phyloP scores from a whole-genome alignment of 2,329 filamentous ascomycete genomes.

The Paracoccidioides brasiliensis region DNA sequence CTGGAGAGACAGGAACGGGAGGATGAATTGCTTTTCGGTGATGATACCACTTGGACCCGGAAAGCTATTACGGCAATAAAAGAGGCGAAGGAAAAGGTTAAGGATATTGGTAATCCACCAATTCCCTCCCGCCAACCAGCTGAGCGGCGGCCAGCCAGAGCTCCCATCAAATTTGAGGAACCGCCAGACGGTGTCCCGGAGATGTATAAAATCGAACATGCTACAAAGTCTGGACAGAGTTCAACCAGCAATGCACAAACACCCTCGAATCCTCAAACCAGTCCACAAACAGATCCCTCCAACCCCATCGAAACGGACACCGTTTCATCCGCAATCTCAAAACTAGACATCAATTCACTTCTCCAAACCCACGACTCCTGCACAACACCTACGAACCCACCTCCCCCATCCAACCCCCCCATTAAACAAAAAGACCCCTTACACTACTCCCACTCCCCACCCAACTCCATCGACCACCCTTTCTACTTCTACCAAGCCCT shows the following conservation, averaged over 20 bases:
- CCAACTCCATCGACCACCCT: conserved; percentile 36
- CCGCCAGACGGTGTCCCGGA: conserved; percentile 35
- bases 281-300: background rate
- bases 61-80: conserved; percentile 66
- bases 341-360: conserved; percentile 4
- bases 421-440: conserved; percentile 17
- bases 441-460: conserved; percentile 18
- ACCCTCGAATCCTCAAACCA: conserved; percentile 6
- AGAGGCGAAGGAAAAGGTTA: conserved; percentile 62
- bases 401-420: conserved; percentile 4
- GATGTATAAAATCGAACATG: conserved; percentile 40
- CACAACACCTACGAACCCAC: background rate
- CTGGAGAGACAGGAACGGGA: conserved; percentile 67
- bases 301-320: conserved; percentile 4
- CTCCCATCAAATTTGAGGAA: conserved; percentile 38
- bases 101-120: conserved; percentile 54
- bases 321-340: conserved; percentile 8
- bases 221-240: conserved; percentile 33
- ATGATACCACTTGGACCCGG: conserved; percentile 84
- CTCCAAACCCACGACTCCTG: background rate
- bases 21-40: conserved; percentile 82
- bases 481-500: conserved; percentile 85
- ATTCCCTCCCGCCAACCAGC: conserved; percentile 38
- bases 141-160: conserved; percentile 35
- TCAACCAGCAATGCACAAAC: conserved; percentile 17